These are phyloP conservation scores for Pseudoneurospora amorphoporcata DNA, from an alignment of 495 filamentous ascomycete genomes.

Conservation along the genomic window DNA sequence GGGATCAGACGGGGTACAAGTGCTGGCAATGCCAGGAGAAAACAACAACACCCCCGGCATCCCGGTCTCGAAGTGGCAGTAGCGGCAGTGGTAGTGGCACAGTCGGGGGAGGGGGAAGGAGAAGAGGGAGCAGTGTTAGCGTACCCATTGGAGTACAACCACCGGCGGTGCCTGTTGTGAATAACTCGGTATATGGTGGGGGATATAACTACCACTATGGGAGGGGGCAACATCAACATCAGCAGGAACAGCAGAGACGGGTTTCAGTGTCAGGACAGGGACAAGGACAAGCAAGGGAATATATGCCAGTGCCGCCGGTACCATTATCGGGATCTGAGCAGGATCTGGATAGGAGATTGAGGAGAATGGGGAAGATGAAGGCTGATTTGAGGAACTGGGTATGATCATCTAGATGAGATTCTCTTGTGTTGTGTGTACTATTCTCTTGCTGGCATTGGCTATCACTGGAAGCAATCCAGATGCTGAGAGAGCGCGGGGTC, in stretches of 20 bases:
- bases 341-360: not conserved
- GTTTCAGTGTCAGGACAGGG: not conserved
- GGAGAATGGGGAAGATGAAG: not conserved
- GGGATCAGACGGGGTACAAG: slow-evolving; percentile 21
- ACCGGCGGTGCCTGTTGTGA: no score
- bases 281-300: not conserved
- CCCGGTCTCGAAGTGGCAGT: not conserved
- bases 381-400: not conserved
- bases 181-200: no score
- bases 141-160: not conserved
- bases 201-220: not conserved
- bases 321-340: not conserved
- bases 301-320: no score
- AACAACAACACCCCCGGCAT: not conserved
- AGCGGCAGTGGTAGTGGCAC: not conserved
- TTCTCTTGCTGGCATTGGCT: not conserved
- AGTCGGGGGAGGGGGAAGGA: not conserved
- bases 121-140: not conserved
- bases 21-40: slow-evolving; percentile 34
- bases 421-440: not conserved
- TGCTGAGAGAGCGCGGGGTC: not conserved
- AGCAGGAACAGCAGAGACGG: not conserved
- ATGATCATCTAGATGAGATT: not conserved
- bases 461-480: not conserved
- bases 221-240: not conserved